A percentile compares a stretch with the other conserved stretches of the same genome.
Evolutionary conservation across 352 stramenopile species (phyloP).

Genomic region (Phytophthora citrophthora): DNA sequence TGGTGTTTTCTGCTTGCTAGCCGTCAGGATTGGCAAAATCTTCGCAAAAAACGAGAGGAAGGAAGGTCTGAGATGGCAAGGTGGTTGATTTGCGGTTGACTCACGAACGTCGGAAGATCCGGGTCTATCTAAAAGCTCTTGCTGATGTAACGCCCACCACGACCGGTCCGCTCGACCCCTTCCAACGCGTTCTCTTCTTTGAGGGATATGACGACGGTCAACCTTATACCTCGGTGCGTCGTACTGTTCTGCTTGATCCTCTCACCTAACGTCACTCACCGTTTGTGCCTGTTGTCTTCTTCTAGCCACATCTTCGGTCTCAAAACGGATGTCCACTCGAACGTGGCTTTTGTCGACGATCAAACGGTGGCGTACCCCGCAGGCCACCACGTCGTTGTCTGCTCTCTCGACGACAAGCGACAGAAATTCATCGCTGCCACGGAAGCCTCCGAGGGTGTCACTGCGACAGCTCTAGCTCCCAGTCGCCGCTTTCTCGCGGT

Average conservation of each 20-base stretch:
- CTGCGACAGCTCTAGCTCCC: conserved; percentile 67
- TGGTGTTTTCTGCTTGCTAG: conserved; percentile 25
- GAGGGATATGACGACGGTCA: conserved; percentile 45
- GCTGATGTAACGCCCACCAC: background rate
- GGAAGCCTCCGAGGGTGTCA: conserved; percentile 77
- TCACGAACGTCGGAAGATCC: conserved; percentile 6
- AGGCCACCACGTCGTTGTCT: conserved; percentile 88
- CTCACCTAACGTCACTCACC: conserved; percentile 5
- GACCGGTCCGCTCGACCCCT: background rate
- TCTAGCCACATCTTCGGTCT: conserved; percentile 92
- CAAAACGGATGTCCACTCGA: conserved; percentile 85
- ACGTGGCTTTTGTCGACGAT: conserved; percentile 87
- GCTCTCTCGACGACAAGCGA: conserved; percentile 90
- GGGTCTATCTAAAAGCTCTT: background rate
- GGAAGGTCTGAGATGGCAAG: conserved; percentile 6
- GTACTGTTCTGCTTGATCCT: background rate
- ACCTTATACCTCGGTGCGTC: conserved; percentile 44
- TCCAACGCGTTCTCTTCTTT: background rate
- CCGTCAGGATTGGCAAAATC: conserved; percentile 9
- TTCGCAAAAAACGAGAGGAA: conserved; percentile 6
- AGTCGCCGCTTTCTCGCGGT: conserved; percentile 81
- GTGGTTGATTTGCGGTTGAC: conserved; percentile 24
- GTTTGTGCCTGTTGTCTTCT: conserved; percentile 5
- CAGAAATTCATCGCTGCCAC: conserved; percentile 91
- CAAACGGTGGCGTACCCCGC: conserved; percentile 85